phyloP scores from a whole-genome alignment of 257 asterid genomes.

The Linderniella brevidens region DNA sequence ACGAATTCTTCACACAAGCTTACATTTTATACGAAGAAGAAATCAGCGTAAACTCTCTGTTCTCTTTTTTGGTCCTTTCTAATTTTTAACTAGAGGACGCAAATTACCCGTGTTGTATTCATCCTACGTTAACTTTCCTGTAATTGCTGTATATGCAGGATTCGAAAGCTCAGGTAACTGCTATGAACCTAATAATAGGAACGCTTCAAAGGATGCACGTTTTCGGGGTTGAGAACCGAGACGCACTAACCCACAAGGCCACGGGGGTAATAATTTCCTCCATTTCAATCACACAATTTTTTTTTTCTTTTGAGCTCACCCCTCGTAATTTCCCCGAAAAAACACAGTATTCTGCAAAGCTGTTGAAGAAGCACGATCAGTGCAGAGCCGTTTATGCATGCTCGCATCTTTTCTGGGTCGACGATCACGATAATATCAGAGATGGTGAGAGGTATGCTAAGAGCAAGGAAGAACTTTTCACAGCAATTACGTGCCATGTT shows the following conservation, averaged over 20 bases:
- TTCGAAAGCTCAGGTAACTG: constrained; percentile 88
- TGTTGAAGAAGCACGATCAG: constrained; percentile 95
- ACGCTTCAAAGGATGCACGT: constrained; percentile 94
- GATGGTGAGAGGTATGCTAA: constrained; percentile 86
- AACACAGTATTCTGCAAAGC: constrained; percentile 82
- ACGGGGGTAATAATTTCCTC: constrained; percentile 53
- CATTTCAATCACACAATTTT: background rate
- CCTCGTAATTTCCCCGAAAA: constrained; percentile 4
- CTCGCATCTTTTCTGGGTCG: constrained; percentile 95
- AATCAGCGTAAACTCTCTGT: constrained; percentile 48
- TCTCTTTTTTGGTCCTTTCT: background rate
- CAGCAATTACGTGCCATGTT: background rate
- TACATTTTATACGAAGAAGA: constrained; percentile 95
- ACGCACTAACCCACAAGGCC: constrained; percentile 94
- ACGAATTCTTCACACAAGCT: constrained; percentile 96
- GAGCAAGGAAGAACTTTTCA: background rate
- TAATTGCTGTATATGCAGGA: constrained; percentile 37
- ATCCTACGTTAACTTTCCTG: background rate
- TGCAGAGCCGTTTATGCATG: constrained; percentile 98
- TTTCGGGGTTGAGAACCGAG: constrained; percentile 94
- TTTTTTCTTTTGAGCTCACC: constrained; percentile 7
- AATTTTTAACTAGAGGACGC: background rate
- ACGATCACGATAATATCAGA: constrained; percentile 67
- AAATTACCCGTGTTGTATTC: background rate
- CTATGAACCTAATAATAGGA: constrained; percentile 80